These are phyloP conservation scores for Globisporangium spinosum DNA, from an alignment of 352 stramenopile species.

Conservation along the genomic window DNA sequence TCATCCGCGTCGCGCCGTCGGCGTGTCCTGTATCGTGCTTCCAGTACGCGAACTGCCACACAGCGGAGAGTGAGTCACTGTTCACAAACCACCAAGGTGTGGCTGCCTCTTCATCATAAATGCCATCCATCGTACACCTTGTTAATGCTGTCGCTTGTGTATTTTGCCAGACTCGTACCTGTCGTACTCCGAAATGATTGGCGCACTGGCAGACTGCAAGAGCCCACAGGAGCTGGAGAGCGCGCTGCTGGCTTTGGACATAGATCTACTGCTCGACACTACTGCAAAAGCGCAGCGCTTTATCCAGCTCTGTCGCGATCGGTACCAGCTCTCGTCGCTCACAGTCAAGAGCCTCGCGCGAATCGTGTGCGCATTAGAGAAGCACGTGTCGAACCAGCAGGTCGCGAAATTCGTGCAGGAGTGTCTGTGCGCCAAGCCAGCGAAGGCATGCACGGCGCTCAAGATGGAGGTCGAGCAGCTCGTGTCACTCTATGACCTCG, in stretches of 20 bases:
- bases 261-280: constrained; percentile 3
- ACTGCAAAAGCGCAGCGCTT: constrained; percentile 3
- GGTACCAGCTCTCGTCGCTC: constrained; percentile 13
- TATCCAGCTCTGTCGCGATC: constrained; percentile 6
- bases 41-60: background rate
- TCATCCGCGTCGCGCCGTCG: background rate
- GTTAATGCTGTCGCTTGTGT: background rate
- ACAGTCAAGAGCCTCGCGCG: constrained; percentile 8
- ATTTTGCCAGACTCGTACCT: background rate
- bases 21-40: constrained; percentile 2
- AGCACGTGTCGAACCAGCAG: constrained; percentile 3
- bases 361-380: constrained; percentile 15
- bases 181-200: background rate
- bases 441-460: constrained; percentile 15
- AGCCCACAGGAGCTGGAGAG: constrained; percentile 3
- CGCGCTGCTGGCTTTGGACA: background rate
- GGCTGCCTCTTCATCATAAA: background rate
- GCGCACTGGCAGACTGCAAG: constrained; percentile 3
- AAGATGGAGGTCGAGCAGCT: constrained; percentile 20
- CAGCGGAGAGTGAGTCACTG: constrained; percentile 1
- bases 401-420: constrained; percentile 15
- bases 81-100: constrained; percentile 8
- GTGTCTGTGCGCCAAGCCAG: constrained; percentile 15
- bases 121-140: background rate
- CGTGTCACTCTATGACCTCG: constrained; percentile 21